A percentile compares a stretch with the other conserved stretches of the same genome.
Evolutionary conservation across 2,329 filamentous ascomycete species (phyloP).

Genomic region (Anthostomella pinea): DNA sequence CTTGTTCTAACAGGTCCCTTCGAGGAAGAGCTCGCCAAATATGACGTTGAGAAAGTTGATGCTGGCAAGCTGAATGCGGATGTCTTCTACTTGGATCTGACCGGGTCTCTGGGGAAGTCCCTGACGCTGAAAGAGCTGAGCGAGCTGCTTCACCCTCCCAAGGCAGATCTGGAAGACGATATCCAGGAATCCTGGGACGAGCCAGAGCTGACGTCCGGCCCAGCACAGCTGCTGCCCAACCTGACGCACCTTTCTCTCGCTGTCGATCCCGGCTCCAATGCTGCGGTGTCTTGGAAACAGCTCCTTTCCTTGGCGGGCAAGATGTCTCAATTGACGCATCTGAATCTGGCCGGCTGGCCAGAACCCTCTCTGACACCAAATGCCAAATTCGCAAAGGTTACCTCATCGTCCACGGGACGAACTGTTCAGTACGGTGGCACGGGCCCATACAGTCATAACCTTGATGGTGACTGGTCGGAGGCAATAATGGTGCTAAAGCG

Average conservation of each 20-base stretch:
- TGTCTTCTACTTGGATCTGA: constrained; percentile 53
- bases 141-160: constrained; percentile 48
- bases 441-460: constrained; percentile 53
- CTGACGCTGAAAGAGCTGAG: constrained; percentile 51
- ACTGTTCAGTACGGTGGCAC: constrained; percentile 53
- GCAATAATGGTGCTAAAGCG: constrained; percentile 53
- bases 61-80: constrained; percentile 39
- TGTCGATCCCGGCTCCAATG: constrained; percentile 36
- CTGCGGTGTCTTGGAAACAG: constrained; percentile 54
- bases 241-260: constrained; percentile 61
- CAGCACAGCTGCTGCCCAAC: constrained; percentile 47
- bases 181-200: constrained; percentile 55
- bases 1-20: constrained; percentile 32
- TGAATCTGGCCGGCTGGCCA: constrained; percentile 62
- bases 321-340: constrained; percentile 54
- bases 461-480: constrained; percentile 60
- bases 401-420: constrained; percentile 40
- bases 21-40: constrained; percentile 26
- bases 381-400: constrained; percentile 46
- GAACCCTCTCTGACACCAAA: constrained; percentile 56
- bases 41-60: constrained; percentile 28
- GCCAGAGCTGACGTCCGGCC: constrained; percentile 27
- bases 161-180: constrained; percentile 19
- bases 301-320: constrained; percentile 53
- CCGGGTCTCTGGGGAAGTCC: constrained; percentile 48